These are phyloP conservation scores for Viola pubescens DNA, from an alignment of 441 rosid genomes.

Conservation along the genomic window DNA sequence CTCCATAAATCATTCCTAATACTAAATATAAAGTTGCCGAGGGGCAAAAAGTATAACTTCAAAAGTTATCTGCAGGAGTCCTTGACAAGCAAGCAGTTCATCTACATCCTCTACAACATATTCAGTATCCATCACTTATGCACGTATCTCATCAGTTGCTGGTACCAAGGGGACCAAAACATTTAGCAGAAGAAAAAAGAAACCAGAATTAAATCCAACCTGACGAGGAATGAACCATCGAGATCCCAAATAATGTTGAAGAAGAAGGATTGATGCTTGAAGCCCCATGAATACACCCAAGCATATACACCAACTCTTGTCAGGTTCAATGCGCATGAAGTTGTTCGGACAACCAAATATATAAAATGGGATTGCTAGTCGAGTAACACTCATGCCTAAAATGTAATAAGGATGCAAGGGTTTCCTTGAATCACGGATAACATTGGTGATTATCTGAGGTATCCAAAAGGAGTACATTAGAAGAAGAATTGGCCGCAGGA, in stretches of 20 bases:
- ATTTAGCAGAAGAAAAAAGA: slow-evolving; percentile 1
- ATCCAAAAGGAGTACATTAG: slow-evolving; percentile 90
- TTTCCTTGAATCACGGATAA: slow-evolving; percentile 85
- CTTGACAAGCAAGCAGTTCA: too few species aligned
- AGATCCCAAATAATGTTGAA: slow-evolving; percentile 92
- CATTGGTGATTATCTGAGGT: slow-evolving; percentile 80
- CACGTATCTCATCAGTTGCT: not conserved
- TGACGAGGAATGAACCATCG: slow-evolving; percentile 93
- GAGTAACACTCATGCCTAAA: slow-evolving; percentile 81
- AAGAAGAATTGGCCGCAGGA: slow-evolving; percentile 67
- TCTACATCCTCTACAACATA: too few species aligned
- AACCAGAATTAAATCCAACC: slow-evolving; percentile 36
- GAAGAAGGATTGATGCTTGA: slow-evolving; percentile 83
- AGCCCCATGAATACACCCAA: slow-evolving; percentile 57
- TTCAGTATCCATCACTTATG: too few species aligned
- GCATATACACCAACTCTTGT: slow-evolving; percentile 70
- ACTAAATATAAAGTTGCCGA: too few species aligned
- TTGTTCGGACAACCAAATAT: slow-evolving; percentile 91
- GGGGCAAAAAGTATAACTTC: too few species aligned
- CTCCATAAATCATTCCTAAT: too few species aligned
- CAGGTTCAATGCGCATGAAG: slow-evolving; percentile 88
- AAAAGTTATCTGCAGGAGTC: too few species aligned
- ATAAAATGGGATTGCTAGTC: slow-evolving; percentile 76
- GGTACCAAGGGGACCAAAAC: slow-evolving; percentile 3
- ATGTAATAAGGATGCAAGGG: slow-evolving; percentile 93